Evolutionary conservation across 257 asterid species (phyloP), one percentile per base, ranked within the genome.

Genomic region (Cruciata laevipes): DNA sequence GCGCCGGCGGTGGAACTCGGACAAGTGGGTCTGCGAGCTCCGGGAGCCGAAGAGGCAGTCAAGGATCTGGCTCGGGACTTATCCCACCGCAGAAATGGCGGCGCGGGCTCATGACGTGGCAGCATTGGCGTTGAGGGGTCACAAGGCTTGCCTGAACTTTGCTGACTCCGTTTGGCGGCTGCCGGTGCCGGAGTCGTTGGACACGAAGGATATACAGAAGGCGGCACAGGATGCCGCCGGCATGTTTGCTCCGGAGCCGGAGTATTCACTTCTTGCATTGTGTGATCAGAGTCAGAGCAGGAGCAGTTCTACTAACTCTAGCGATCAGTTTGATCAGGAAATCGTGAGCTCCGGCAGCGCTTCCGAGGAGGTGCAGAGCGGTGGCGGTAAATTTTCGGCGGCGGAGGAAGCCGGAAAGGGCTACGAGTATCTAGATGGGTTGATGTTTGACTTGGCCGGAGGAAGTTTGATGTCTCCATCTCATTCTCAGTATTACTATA

Each of bases 61-160:
- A 27, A 73, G 97, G 35, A 73, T 90, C 12, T 90, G 97, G 97
- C 72, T 90, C 0, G 97, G 96, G 7, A 88, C 90, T 0, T 88
- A 84, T 33, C 92, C 92, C n/a, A 88, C 92, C 0, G 79, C 97
- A 0, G 96, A 90, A 76, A 90, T 90, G 97, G 96, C 97, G 0
- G 97, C 97, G 2, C 73, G 95, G 4, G 95, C 96, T 7, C 82
- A 86, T 53, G 96, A 88, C 20, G 89, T 88, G 20, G 96, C 95
- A 31, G 89, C 88, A 12, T 52, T 90, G 74, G 95, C 97, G 0
- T 74, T 90, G 1, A 70, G 83, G 66, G 97, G 95, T 0, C 79
- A 73, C 16, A 38, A 11, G 6, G 94, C 91, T 0, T 82, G 88
- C 62, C 72, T 88, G 11, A 88, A 88, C n/a, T 88, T 88, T 5